Evolutionary conservation across 1,139 yeast species (phyloP).

Genomic region (Protomyces lactucae-debilis): DNA sequence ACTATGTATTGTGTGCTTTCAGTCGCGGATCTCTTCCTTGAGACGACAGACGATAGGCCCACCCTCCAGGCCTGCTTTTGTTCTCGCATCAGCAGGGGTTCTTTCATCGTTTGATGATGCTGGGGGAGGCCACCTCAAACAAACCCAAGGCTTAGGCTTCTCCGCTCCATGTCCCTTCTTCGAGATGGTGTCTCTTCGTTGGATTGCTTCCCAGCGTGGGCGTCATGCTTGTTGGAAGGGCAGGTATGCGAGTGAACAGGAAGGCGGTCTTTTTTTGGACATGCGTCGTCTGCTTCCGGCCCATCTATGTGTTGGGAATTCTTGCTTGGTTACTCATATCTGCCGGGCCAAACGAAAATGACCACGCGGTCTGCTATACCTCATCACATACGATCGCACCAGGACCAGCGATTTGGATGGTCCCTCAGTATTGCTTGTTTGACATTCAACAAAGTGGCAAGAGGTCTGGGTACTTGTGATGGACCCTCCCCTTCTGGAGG

Average conservation of each 20-base stretch:
- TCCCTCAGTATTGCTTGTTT: no score
- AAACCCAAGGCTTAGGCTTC: background rate
- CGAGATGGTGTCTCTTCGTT: background rate
- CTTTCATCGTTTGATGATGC: background rate
- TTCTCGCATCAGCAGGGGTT: background rate
- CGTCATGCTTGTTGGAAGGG: background rate
- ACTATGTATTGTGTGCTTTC: background rate
- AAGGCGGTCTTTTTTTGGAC: background rate
- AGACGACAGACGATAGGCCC: background rate
- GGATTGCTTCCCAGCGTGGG: background rate
- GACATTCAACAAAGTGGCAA: no score
- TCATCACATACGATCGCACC: background rate
- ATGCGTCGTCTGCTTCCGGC: conserved; percentile 3
- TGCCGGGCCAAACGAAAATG: background rate
- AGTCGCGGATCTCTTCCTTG: background rate
- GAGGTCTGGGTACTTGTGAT: background rate
- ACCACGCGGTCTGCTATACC: background rate
- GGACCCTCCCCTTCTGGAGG: background rate
- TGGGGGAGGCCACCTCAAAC: background rate
- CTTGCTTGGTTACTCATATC: background rate
- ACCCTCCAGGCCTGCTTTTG: background rate
- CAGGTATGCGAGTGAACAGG: background rate
- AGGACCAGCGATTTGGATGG: background rate
- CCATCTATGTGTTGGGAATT: background rate
- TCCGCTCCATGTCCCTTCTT: background rate